Conservation (phyloP, 2,329 filamentous ascomycete genomes). For the Coleophoma eucalyptorum region DNA sequence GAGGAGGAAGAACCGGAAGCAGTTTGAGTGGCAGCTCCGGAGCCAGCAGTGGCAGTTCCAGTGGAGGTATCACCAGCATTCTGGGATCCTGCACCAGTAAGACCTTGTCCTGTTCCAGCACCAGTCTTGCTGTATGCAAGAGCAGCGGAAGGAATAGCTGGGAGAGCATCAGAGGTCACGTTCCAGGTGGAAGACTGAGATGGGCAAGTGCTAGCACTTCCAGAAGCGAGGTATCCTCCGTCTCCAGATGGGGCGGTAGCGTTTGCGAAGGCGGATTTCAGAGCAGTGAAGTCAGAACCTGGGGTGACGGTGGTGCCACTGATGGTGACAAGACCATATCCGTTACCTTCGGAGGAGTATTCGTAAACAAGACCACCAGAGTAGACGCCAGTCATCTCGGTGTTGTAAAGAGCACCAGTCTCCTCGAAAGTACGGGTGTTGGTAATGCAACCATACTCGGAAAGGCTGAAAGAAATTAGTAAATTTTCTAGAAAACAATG, state of each 20-base stretch:
- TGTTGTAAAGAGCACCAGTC: slow-evolving; percentile 70
- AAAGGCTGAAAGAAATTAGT: slow-evolving; percentile 41
- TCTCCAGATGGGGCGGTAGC: slow-evolving; percentile 40
- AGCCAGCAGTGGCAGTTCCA: slow-evolving; percentile 5
- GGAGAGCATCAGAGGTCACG: slow-evolving; percentile 37
- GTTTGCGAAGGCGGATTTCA: slow-evolving; percentile 36
- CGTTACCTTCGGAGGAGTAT: slow-evolving; percentile 74
- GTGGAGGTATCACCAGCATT: slow-evolving; percentile 7
- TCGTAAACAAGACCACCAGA: slow-evolving; percentile 94
- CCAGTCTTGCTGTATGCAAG: slow-evolving; percentile 39
- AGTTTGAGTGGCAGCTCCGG: slow-evolving; percentile 1
- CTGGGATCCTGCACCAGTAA: slow-evolving; percentile 26
- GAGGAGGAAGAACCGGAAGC: not conserved
- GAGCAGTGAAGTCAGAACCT: slow-evolving; percentile 38
- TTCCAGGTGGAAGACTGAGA: slow-evolving; percentile 38
- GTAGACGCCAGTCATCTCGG: slow-evolving; percentile 83
- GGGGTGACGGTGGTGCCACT: slow-evolving; percentile 32
- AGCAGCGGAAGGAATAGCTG: slow-evolving; percentile 36
- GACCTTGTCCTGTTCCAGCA: slow-evolving; percentile 36
- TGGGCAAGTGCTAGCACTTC: slow-evolving; percentile 37
- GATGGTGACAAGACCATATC: slow-evolving; percentile 51
- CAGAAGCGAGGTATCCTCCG: slow-evolving; percentile 39
- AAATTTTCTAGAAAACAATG: not conserved
- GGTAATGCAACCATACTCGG: slow-evolving; percentile 84
- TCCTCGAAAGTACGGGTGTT: slow-evolving; percentile 78